phyloP scores from a whole-genome alignment of 192 early-diverging fungal species.

The Cladochytrium replicatum region DNA sequence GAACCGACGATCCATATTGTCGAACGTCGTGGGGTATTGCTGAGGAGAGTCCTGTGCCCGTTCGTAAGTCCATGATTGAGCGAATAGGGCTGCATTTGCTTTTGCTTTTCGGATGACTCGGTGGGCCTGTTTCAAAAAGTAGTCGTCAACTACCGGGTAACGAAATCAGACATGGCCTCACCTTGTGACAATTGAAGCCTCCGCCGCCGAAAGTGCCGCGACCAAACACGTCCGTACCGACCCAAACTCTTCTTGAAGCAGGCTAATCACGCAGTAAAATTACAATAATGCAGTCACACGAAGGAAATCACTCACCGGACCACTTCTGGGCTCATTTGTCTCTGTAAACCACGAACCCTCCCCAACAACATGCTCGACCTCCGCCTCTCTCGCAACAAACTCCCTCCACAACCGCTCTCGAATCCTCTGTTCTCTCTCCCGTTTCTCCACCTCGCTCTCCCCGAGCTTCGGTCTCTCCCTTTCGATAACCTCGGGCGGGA shows the following conservation, averaged over 20 bases:
- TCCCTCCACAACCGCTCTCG: no score
- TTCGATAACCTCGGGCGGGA: no score
- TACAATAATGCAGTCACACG: no score
- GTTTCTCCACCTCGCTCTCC: no score
- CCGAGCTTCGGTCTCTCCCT: no score
- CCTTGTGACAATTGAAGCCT: slow-evolving; percentile 27
- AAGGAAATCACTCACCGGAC: no score
- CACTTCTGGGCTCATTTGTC: no score
- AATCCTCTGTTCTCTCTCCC: no score
- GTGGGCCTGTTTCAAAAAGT: slow-evolving; percentile 28
- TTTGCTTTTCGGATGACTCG: slow-evolving; percentile 27
- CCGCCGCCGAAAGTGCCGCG: slow-evolving; percentile 48
- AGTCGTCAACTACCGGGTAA: not conserved
- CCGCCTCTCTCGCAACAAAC: no score
- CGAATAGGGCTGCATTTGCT: slow-evolving; percentile 50
- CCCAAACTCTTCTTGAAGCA: slow-evolving; percentile 25
- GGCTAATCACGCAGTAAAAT: not conserved
- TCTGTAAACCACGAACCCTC: no score
- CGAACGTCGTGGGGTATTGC: slow-evolving; percentile 18
- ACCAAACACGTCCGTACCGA: slow-evolving; percentile 61
- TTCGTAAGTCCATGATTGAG: slow-evolving; percentile 57
- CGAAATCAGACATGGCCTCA: not conserved
- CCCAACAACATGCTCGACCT: no score
- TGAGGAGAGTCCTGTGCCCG: slow-evolving; percentile 13
- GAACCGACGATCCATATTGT: slow-evolving; percentile 36